phyloP scores from a whole-genome alignment of 2,329 filamentous ascomycete species.

The Colletotrichum horii region DNA sequence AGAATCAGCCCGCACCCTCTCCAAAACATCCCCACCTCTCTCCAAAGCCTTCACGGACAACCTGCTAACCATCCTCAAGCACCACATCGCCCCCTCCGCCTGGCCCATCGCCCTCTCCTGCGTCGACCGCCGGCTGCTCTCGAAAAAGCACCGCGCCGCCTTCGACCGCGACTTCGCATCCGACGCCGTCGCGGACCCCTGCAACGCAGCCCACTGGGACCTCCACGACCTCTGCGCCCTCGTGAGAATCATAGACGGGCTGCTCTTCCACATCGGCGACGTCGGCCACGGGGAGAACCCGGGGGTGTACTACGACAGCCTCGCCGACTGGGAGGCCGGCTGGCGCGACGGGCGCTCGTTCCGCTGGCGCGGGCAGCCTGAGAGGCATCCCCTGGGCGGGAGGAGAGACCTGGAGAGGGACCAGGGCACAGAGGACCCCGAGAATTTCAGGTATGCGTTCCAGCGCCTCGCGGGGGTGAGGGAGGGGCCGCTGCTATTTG shows the following conservation, averaged over 20 bases:
- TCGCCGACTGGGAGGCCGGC: background rate
- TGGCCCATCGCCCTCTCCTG: slow-evolving; percentile 2
- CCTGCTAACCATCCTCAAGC: background rate
- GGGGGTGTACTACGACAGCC: background rate
- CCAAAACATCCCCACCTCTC: background rate
- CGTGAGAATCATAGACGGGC: background rate
- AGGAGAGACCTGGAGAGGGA: background rate
- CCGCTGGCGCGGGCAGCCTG: background rate
- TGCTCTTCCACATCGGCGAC: background rate
- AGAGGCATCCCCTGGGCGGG: background rate
- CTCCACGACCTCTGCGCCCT: background rate
- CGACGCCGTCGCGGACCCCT: background rate
- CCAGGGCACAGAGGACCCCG: background rate
- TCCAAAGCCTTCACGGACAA: background rate
- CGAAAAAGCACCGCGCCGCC: background rate
- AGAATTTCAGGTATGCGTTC: background rate
- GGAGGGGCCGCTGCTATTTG: background rate
- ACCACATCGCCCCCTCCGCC: background rate
- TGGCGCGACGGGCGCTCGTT: background rate
- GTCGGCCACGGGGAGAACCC: background rate
- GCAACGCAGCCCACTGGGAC: background rate
- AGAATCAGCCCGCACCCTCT: background rate
- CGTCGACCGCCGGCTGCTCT: slow-evolving; percentile 1
- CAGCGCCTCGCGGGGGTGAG: background rate
- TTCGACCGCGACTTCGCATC: background rate